Evolutionary conservation across 352 stramenopile genomes (phyloP), one percentile per base, ranked within the genome.

Genomic region (Phytophthora parvispora): DNA sequence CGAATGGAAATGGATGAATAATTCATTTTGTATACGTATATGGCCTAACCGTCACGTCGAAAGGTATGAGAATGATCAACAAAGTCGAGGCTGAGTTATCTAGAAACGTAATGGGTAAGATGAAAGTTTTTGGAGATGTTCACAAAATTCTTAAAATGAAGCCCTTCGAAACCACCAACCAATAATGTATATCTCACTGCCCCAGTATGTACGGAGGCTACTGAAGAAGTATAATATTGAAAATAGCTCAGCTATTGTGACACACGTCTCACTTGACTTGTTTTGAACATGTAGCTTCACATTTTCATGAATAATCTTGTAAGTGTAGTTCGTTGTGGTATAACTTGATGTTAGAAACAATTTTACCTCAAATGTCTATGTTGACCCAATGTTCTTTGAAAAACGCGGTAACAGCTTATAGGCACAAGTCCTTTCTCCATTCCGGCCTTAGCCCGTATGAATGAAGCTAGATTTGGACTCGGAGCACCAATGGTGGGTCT

Each of bases 61-160:
- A 54, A 49, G 25, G 24, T 20, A 56, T 56, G 43, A 24, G 16
- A 28, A 50, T 66, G 24, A 69, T 80, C 5, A 51, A 68, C 8
- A 45, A 66, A 3, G 3, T 76, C 3, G 73, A 74, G 28, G 13
- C 20, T 1, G 62, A 80, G 38, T 29, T 80, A 22, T 76, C 62
- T 8, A 36, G 31, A 42, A n/a, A n/a, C n/a, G n/a, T n/a, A n/a
- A 42, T 22, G 54, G 31, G 59, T 29, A 74, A 74, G 51, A 76
- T 80, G 63, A 74, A 80, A 24, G 48, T 59, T n/a, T 31, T 58
- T 12, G 48, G 59, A 5, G 38, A 48, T n/a, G 59, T 60, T 15
- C 49, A 55, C 15, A 61, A 60, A 13, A 67, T 60, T 22, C n/a
- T 67, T 0, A 61, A 68, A 32, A 51, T 68, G 60, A 68, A 57